phyloP scores from a whole-genome alignment of 352 stramenopile genomes.

The Globisporangium okanoganense region DNA sequence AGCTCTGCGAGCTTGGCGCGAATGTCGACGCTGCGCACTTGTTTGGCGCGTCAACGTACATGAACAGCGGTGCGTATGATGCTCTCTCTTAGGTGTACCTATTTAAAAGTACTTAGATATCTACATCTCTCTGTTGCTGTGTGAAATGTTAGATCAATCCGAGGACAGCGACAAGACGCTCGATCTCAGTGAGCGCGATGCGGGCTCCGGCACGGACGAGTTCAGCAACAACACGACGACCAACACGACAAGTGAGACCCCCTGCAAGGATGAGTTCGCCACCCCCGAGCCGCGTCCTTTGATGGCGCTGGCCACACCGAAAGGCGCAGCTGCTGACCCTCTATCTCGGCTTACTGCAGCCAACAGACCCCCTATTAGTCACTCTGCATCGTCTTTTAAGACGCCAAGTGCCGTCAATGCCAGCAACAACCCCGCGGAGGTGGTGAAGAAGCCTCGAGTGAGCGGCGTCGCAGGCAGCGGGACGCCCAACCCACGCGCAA shows the following conservation, averaged over 20 bases:
- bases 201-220: slow-evolving; percentile 13
- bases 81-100: background rate
- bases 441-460: slow-evolving; percentile 57
- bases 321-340: background rate
- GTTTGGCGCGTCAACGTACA: slow-evolving; percentile 52
- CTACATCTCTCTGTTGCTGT: background rate
- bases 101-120: background rate
- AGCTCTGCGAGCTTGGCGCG: slow-evolving; percentile 90
- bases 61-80: slow-evolving; percentile 19
- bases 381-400: slow-evolving; percentile 24
- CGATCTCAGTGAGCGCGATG: slow-evolving; percentile 16
- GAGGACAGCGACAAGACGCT: slow-evolving; percentile 14
- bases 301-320: slow-evolving; percentile 23
- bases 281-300: slow-evolving; percentile 27
- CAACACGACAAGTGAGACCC: slow-evolving; percentile 21
- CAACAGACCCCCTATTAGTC: slow-evolving; percentile 13
- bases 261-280: slow-evolving; percentile 22
- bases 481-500: slow-evolving; percentile 29
- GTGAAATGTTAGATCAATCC: background rate
- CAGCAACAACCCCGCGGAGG: slow-evolving; percentile 22
- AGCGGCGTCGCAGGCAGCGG: slow-evolving; percentile 22
- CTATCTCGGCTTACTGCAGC: background rate
- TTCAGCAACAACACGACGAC: slow-evolving; percentile 21
- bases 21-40: slow-evolving; percentile 60
- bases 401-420: slow-evolving; percentile 22